Base-by-base conservation (phyloP, 2,329 filamentous ascomycete genomes). In the Lachnellula cervina region DNA sequence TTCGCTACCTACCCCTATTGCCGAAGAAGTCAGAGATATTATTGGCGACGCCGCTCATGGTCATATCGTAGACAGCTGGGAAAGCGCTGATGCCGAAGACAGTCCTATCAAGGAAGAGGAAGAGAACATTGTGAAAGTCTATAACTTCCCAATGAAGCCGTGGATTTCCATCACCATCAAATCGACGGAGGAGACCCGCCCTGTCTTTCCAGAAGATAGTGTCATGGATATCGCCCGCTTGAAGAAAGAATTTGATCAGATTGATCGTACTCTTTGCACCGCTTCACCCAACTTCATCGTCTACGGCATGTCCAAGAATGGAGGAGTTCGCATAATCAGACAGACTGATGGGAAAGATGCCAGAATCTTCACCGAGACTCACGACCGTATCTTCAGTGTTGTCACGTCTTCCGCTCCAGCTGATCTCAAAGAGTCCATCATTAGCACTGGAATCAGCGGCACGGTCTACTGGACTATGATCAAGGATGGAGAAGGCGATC, bases 171-270 rank as follows among this genome's bases (percentile, higher is more conserved):
- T 99, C 68, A 85, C 83, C 13, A 82, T 97, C 65, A 77, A 83
- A 69, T 76, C 78, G 58, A 73, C 79, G 57, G 73, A 80, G 14
- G 77, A 83, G 56, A 71, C 78, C 25, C 80, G 82, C 16, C 79
- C 86, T 3, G 74, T 79, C 50, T 86, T 97, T 71, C 86, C 87
- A 38, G 84, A 90, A 55, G 88, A 93, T 62, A 82, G 87, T 44
- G 86, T 96, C 65, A 89, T 96, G 78, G 90, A 96, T 65, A 94
- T 99, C 69, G 93, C 94, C 51, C 84, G 91, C 56, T 80, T 97
- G 61, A 96, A 96, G 80, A 97, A 97, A 75, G 91, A 96, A 5
- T 97, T 97, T 66, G 94, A 99, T 68, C 94, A 97, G 74, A 87
- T 97, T 59, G 94, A 99, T 69, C 89, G 95, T 62, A 95, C 92